These are phyloP conservation scores for Botryotinia calthae DNA, from an alignment of 2,329 filamentous ascomycete genomes.

Conservation along the genomic window DNA sequence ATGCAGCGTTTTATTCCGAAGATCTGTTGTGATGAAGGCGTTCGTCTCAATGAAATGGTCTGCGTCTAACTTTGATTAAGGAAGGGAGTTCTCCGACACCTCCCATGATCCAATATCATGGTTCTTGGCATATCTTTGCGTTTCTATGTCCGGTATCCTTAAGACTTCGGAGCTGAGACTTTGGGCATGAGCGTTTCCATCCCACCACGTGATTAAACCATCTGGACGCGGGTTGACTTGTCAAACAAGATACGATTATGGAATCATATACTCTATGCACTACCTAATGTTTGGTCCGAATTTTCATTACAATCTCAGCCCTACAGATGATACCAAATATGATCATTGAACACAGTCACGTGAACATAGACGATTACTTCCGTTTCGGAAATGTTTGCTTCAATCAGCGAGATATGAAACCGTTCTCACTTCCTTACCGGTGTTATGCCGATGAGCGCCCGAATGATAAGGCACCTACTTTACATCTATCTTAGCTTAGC, in stretches of 20 bases:
- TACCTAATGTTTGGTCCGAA: not conserved
- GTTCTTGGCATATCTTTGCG: not conserved
- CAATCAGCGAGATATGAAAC: not conserved
- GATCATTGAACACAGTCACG: not conserved
- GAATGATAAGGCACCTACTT: too few species aligned
- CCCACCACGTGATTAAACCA: not conserved
- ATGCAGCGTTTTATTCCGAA: not conserved
- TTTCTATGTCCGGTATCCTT: not conserved
- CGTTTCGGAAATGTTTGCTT: not conserved
- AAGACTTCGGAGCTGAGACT: not conserved
- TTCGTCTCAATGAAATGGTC: not conserved
- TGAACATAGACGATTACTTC: not conserved
- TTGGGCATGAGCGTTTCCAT: not conserved
- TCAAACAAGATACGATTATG: not conserved
- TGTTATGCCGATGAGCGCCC: too few species aligned
- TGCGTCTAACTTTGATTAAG: not conserved
- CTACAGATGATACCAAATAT: not conserved
- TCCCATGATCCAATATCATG: not conserved
- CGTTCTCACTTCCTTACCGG: not conserved
- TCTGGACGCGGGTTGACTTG: not conserved
- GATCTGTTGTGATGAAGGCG: not conserved
- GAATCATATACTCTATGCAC: not conserved
- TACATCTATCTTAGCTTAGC: too few species aligned
- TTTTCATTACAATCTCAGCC: not conserved
- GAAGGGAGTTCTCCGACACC: too few species aligned